phyloP scores from a whole-genome alignment of 78 protist species.

The Dictyostelium capitatum region DNA sequence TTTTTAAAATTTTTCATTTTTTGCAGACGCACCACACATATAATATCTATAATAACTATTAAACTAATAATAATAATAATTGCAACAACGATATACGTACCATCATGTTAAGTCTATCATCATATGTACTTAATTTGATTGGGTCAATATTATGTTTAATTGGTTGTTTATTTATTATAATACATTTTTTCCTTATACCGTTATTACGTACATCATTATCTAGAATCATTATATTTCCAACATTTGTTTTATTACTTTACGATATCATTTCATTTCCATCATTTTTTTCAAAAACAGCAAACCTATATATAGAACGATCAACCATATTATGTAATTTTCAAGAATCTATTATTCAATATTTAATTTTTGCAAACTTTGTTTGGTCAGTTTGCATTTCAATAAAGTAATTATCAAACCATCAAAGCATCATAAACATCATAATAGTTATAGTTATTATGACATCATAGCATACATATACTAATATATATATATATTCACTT shows the following conservation, averaged over 20 bases:
- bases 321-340: constrained; percentile 47
- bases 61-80: not conserved
- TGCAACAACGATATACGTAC: not conserved
- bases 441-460: not conserved
- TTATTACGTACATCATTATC: constrained; percentile 41
- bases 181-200: constrained; percentile 51
- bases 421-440: too few species aligned
- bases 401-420: constrained; percentile 50
- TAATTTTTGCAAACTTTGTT: constrained; percentile 54
- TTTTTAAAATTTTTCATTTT: too few species aligned
- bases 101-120: not conserved
- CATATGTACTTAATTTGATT: constrained; percentile 9
- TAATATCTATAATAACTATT: not conserved
- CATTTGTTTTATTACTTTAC: constrained; percentile 24
- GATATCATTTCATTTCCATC: constrained; percentile 31
- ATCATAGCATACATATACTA: not conserved
- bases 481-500: not conserved
- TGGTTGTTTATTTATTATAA: constrained; percentile 51
- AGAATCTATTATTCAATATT: constrained; percentile 47
- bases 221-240: constrained; percentile 48
- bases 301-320: not conserved
- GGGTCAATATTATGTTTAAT: constrained; percentile 19
- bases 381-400: constrained; percentile 63
- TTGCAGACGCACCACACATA: too few species aligned
- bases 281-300: constrained; percentile 19